Base-by-base conservation (phyloP, 805 yeast genomes). In the Teunomyces panamensis region DNA sequence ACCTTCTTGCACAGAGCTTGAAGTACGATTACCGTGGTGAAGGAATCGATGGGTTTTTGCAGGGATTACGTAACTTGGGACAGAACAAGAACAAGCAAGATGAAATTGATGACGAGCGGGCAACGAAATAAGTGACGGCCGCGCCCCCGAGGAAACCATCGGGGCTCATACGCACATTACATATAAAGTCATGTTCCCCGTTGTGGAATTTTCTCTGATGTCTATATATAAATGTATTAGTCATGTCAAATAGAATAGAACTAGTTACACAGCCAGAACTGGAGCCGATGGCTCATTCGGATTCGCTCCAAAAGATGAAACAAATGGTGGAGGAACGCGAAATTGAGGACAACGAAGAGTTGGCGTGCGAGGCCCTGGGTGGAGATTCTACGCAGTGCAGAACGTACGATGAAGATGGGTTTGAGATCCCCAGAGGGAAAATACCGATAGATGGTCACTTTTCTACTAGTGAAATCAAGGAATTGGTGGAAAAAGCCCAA, bases 1-100 rank as follows among this genome's bases (percentile, higher is more conserved):
- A 64, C 49, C 53, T 80, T 36, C 69, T 82, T 34, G 65, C 85
- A 29, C 71, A 68, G 47, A 70, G 78, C 34, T 66, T 80, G 36
- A 77, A 74, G n/a, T 68, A 68, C 54, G 73, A 67, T 5, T 81
- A 81, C 52, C 45, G 60, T 8, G 85, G 84, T 8, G 85, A 81
- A 57, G 85, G 85, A 1, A 62, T 80, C 30, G 76, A 69, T 32
- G 75, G 75, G 10, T 80, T 79, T 49, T 59, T 81, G 52, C 54
- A 59, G 13, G 80, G 79, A 4, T 59, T 75, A 9, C 64, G 79
- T 45, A 57, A 62, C 44, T 35, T 55, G 47, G 57, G 62, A 26
- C 53, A 55, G 39, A 52, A 55, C 33, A 56, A 50, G 30, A 42
- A 44, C 8, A 46, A 51, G 24, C n/a, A 32, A 9, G 53, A 47